Conservation (phyloP, 352 stramenopile species). For the Plasmopara halstedii region DNA sequence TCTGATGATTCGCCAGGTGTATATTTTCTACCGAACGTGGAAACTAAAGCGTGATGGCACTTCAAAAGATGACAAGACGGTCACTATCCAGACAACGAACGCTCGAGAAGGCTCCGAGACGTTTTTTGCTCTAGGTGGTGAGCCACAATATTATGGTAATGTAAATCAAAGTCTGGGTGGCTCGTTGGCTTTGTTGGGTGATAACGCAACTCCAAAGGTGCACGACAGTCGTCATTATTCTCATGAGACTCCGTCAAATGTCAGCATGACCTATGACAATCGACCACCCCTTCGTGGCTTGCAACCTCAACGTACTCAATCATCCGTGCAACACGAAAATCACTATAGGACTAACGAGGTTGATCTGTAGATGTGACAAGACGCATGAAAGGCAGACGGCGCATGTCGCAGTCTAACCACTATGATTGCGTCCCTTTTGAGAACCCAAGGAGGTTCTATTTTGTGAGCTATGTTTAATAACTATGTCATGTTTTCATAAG, state of each 20-base stretch:
- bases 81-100: conserved; percentile 36
- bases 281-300: conserved; percentile 11
- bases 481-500: conserved; percentile 19
- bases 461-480: conserved; percentile 22
- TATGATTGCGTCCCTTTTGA: conserved; percentile 14
- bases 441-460: conserved; percentile 19
- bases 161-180: conserved; percentile 18
- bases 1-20: conserved; percentile 76
- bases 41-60: conserved; percentile 55
- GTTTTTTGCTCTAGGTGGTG: conserved; percentile 40
- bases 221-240: conserved; percentile 18
- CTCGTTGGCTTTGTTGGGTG: conserved; percentile 29
- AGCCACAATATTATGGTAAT: conserved; percentile 32
- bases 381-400: conserved; percentile 2
- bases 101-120: conserved; percentile 37
- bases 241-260: conserved; percentile 25
- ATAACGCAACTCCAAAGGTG: conserved; percentile 25
- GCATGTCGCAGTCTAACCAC: too few relatives aligned
- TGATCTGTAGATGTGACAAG: conserved; percentile 21
- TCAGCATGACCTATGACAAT: conserved; percentile 12
- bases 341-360: conserved; percentile 41
- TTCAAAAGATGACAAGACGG: conserved; percentile 40
- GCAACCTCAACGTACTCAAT: conserved; percentile 21
- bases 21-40: conserved; percentile 85
- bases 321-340: conserved; percentile 17